phyloP scores from a whole-genome alignment of 495 filamentous ascomycete genomes.

The Glutinoglossum americanum region DNA sequence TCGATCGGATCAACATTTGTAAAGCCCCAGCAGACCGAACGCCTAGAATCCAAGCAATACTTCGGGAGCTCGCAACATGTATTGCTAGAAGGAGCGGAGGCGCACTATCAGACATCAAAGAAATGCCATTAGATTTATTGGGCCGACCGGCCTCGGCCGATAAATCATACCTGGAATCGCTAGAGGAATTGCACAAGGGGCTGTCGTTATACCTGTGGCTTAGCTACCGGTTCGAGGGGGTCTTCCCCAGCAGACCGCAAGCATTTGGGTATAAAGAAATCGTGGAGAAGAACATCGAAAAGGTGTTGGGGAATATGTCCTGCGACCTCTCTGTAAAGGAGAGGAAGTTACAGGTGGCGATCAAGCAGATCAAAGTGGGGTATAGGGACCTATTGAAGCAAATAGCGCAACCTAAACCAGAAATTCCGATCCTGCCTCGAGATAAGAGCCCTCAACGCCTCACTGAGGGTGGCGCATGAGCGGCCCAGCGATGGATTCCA shows the following conservation, averaged over 20 bases:
- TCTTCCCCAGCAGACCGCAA: slow-evolving; percentile 57
- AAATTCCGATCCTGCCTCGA: neutral
- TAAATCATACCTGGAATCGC: slow-evolving; percentile 31
- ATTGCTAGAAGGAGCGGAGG: slow-evolving; percentile 43
- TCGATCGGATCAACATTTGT: slow-evolving; percentile 56
- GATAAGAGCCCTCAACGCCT: neutral
- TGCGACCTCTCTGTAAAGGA: too few species aligned
- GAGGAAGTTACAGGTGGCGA: neutral
- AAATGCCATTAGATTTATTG: slow-evolving; percentile 45
- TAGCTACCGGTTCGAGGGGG: slow-evolving; percentile 43
- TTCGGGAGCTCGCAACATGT: slow-evolving; percentile 39
- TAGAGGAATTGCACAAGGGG: slow-evolving; percentile 63
- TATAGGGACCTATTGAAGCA: neutral
- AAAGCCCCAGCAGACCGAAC: slow-evolving; percentile 30
- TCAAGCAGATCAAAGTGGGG: neutral
- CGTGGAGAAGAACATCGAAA: slow-evolving; percentile 58
- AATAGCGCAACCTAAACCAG: neutral
- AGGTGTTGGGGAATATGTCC: slow-evolving; percentile 27
- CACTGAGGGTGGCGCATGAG: neutral
- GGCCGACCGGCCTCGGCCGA: slow-evolving; percentile 24
- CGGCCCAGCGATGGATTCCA: too few species aligned
- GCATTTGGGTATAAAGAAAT: slow-evolving; percentile 61
- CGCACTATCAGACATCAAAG: slow-evolving; percentile 38
- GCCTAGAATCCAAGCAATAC: slow-evolving; percentile 15
- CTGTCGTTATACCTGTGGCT: slow-evolving; percentile 81